Percentiles rank a stretch among this genome's conserved stretches.
phyloP scores from a whole-genome alignment of 495 filamentous ascomycete species.

The Trichoderma erinaceum region DNA sequence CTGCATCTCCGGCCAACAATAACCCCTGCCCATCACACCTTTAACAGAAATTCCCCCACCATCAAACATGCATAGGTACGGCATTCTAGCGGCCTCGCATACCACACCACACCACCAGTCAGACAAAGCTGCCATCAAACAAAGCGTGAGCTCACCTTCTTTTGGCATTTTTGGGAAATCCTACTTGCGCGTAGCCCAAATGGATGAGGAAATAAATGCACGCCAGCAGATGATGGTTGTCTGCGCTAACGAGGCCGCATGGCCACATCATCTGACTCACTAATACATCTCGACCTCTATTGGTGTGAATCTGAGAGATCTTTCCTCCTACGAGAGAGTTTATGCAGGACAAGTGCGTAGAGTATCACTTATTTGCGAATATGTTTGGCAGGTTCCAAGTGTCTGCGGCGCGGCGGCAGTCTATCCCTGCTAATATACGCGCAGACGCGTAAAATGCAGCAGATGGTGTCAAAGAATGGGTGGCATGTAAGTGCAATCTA shows the following conservation, averaged over 20 bases:
- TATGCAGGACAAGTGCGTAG: too few species aligned
- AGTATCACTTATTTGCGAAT: too few species aligned
- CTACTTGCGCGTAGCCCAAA: not conserved
- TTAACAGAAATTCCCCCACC: too few species aligned
- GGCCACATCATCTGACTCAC: conserved; percentile 3
- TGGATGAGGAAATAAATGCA: not conserved
- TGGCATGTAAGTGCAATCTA: too few species aligned
- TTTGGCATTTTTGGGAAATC: not conserved
- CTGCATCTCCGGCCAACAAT: not conserved
- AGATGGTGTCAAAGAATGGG: too few species aligned
- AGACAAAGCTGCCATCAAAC: not conserved
- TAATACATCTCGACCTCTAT: not conserved
- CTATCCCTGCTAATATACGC: too few species aligned
- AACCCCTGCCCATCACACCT: not conserved
- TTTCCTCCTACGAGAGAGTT: not conserved
- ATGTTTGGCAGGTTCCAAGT: too few species aligned
- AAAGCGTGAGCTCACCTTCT: not conserved
- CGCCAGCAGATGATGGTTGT: not conserved
- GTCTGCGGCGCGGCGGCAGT: too few species aligned
- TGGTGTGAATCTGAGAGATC: not conserved
- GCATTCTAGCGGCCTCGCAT: not conserved
- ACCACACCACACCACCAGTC: not conserved
- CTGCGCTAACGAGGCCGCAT: not conserved
- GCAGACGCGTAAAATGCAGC: too few species aligned
- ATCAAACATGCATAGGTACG: not conserved